phyloP scores from a whole-genome alignment of 371 early-diverging fungal species.

The Haplosporangium sp. region DNA sequence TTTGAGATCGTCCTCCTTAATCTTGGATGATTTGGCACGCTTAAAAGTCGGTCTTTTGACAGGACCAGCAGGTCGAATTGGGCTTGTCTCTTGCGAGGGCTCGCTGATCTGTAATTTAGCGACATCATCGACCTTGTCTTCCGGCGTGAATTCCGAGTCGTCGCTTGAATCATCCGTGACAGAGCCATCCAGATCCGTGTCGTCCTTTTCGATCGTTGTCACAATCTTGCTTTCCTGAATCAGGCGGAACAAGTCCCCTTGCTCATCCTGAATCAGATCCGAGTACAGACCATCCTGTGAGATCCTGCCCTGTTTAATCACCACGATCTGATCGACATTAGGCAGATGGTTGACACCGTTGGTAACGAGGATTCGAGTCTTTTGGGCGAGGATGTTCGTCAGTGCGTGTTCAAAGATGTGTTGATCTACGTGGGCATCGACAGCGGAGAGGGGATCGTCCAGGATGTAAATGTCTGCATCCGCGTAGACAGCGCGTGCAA shows the following conservation, averaged over 20 bases:
- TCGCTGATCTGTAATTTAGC: too few relatives aligned
- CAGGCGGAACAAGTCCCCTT: slow-evolving; percentile 35
- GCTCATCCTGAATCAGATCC: slow-evolving; percentile 53
- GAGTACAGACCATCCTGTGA: slow-evolving; percentile 60
- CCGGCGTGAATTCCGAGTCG: neutral
- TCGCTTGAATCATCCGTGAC: neutral
- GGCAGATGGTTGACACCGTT: slow-evolving; percentile 67
- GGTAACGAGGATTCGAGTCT: slow-evolving; percentile 58
- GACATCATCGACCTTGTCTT: neutral
- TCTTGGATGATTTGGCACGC: slow-evolving; percentile 28
- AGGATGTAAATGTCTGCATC: slow-evolving; percentile 69
- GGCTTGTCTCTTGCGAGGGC: neutral
- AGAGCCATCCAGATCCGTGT: neutral
- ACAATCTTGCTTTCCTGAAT: slow-evolving; percentile 27
- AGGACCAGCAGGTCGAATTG: slow-evolving; percentile 69
- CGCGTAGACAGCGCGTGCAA: slow-evolving; percentile 57
- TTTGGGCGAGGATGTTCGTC: slow-evolving; percentile 26
- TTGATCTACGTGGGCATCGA: slow-evolving; percentile 69
- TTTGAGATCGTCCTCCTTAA: slow-evolving; percentile 19
- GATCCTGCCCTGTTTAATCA: slow-evolving; percentile 60
- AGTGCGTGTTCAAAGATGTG: slow-evolving; percentile 60
- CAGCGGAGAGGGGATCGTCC: slow-evolving; percentile 86
- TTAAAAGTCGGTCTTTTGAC: slow-evolving; percentile 55
- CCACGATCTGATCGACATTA: slow-evolving; percentile 58
- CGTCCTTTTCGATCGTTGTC: slow-evolving; percentile 1